Conservation (phyloP, 2,329 filamentous ascomycete species). For the Chalara sp. region DNA sequence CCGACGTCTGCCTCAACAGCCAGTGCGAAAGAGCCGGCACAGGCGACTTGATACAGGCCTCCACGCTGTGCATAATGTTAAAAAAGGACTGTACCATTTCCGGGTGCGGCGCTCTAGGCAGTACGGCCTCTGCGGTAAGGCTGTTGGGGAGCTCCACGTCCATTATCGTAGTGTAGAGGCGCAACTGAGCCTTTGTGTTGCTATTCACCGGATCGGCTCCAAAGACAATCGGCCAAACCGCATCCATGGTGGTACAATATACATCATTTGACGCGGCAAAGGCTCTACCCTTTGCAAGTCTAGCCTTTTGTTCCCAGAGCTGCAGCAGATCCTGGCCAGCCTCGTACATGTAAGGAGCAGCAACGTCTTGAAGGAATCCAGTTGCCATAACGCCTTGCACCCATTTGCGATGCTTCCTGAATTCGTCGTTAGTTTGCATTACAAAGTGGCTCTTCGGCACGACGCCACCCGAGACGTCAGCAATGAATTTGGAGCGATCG, state of each 20-base stretch:
- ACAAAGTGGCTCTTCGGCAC: slow-evolving; percentile 22
- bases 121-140: background rate
- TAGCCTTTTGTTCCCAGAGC: slow-evolving; percentile 23
- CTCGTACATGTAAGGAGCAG: slow-evolving; percentile 23
- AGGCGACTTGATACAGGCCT: slow-evolving; percentile 2
- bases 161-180: background rate
- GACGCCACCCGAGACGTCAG: slow-evolving; percentile 20
- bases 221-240: slow-evolving; percentile 5
- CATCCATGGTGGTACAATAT: slow-evolving; percentile 6
- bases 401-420: slow-evolving; percentile 23
- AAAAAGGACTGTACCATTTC: background rate
- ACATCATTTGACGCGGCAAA: slow-evolving; percentile 9
- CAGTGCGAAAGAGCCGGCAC: background rate
- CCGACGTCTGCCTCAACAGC: background rate
- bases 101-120: slow-evolving; percentile 1
- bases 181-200: background rate
- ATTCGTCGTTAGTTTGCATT: slow-evolving; percentile 21
- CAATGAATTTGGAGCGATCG: slow-evolving; percentile 21
- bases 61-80: background rate
- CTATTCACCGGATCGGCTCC: slow-evolving; percentile 1
- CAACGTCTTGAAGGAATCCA: slow-evolving; percentile 24
- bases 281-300: slow-evolving; percentile 6
- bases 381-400: slow-evolving; percentile 26
- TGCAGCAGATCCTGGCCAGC: slow-evolving; percentile 20
- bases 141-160: background rate